Conservation (phyloP, 2,329 filamentous ascomycete species). For the Xylariaceae sp. region DNA sequence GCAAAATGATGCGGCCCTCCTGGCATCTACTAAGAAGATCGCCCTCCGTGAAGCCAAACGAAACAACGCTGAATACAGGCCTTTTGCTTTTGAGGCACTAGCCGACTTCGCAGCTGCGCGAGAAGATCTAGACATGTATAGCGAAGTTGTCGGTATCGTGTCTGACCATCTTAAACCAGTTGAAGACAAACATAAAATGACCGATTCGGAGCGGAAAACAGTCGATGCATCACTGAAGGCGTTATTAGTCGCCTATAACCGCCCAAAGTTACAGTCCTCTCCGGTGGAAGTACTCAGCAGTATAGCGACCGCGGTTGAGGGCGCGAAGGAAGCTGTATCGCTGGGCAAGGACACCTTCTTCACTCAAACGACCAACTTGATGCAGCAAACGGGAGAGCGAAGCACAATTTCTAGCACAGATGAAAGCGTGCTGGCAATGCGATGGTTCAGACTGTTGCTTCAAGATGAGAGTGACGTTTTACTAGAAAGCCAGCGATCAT, state of each 20-base stretch:
- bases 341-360: slow-evolving; percentile 53
- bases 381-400: slow-evolving; percentile 37
- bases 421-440: slow-evolving; percentile 23
- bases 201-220: slow-evolving; percentile 41
- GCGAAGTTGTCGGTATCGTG: slow-evolving; percentile 62
- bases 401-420: slow-evolving; percentile 13
- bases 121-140: slow-evolving; percentile 65
- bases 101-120: slow-evolving; percentile 68
- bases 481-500: slow-evolving; percentile 48
- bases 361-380: slow-evolving; percentile 43
- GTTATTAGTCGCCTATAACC: slow-evolving; percentile 47
- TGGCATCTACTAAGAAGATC: slow-evolving; percentile 72
- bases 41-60: slow-evolving; percentile 83
- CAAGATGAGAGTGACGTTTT: slow-evolving; percentile 43
- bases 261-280: slow-evolving; percentile 34
- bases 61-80: slow-evolving; percentile 80
- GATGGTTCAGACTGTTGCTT: slow-evolving; percentile 46
- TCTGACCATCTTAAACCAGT: slow-evolving; percentile 56
- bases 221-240: slow-evolving; percentile 49
- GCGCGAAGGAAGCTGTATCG: slow-evolving; percentile 31
- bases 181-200: slow-evolving; percentile 38
- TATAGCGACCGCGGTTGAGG: slow-evolving; percentile 37
- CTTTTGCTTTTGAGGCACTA: slow-evolving; percentile 67
- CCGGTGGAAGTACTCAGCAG: slow-evolving; percentile 37
- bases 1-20: slow-evolving; percentile 48